phyloP scores from a whole-genome alignment of 768 basidiomycete genomes.

The Pilatotrama ljubarskyi region DNA sequence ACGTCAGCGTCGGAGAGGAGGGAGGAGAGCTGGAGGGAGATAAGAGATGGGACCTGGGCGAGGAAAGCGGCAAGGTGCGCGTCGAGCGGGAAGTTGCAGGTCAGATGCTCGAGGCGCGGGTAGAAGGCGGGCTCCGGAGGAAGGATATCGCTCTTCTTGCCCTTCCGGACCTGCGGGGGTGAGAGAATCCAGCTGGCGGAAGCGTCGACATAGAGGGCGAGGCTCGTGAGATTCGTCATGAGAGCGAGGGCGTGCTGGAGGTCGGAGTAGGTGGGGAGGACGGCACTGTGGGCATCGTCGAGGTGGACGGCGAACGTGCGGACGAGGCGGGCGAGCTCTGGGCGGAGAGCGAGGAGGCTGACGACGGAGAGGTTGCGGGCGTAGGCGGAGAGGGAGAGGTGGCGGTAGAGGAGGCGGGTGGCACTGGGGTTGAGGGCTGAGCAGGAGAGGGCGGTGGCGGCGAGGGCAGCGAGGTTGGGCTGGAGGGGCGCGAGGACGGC shows the following conservation, averaged over 20 bases:
- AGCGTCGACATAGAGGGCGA: constrained; percentile 52
- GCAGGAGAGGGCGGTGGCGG: constrained; percentile 47
- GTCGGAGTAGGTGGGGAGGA: constrained; percentile 45
- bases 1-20: constrained; percentile 21
- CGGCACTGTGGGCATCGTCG: constrained; percentile 36
- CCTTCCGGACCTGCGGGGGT: constrained; percentile 7
- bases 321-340: constrained; percentile 61
- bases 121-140: constrained; percentile 31
- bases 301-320: constrained; percentile 60
- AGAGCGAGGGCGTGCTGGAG: constrained; percentile 54
- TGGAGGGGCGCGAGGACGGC: constrained; percentile 43
- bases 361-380: constrained; percentile 51
- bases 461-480: constrained; percentile 37
- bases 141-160: constrained; percentile 12
- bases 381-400: constrained; percentile 47
- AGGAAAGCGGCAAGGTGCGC: constrained; percentile 60
- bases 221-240: constrained; percentile 62
- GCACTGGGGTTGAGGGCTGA: constrained; percentile 48
- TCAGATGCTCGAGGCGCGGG: constrained; percentile 53
- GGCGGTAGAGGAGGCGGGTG: constrained; percentile 63
- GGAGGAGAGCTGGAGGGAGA: constrained; percentile 56
- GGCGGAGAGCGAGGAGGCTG: constrained; percentile 54
- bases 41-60: constrained; percentile 50
- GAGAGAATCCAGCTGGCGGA: constrained; percentile 55
- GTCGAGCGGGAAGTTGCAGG: constrained; percentile 64